Percentiles rank a stretch among this genome's conserved stretches.
phyloP scores from a whole-genome alignment of 768 basidiomycete genomes.

The Serendipita sp. region DNA sequence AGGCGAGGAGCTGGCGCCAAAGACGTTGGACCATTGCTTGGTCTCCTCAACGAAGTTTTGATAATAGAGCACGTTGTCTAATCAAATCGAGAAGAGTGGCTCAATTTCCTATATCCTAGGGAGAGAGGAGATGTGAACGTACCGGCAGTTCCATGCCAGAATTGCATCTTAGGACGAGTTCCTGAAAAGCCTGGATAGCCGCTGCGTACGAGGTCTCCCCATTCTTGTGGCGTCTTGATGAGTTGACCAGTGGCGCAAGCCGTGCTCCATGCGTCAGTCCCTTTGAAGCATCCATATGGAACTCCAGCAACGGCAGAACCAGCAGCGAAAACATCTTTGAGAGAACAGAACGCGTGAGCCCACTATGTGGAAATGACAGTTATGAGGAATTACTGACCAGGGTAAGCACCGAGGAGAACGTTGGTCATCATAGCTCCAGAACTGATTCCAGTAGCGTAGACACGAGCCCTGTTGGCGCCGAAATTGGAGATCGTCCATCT shows the following conservation, averaged over 20 bases:
- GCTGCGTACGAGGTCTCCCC: conserved; percentile 28
- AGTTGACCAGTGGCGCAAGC: conserved; percentile 20
- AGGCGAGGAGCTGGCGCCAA: conserved; percentile 28
- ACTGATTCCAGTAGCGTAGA: conserved; percentile 35
- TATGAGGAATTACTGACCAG: conserved; percentile 10
- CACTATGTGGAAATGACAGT: not conserved
- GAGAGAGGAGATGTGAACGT: too few species aligned
- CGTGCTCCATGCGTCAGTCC: too few species aligned
- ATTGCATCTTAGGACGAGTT: conserved; percentile 31
- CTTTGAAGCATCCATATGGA: too few species aligned
- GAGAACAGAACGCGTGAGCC: too few species aligned
- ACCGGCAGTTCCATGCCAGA: conserved; percentile 35
- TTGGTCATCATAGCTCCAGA: conserved; percentile 49
- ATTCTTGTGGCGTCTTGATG: conserved; percentile 30
- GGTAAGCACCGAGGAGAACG: conserved; percentile 37
- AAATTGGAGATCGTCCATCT: conserved; percentile 33
- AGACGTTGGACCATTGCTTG: conserved; percentile 42
- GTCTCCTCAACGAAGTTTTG: conserved; percentile 35
- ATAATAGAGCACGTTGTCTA: conserved; percentile 33
- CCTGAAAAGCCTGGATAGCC: conserved; percentile 40
- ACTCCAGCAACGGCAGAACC: too few species aligned
- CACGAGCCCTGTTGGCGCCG: conserved; percentile 28
- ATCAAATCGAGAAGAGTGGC: not conserved
- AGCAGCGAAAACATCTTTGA: too few species aligned
- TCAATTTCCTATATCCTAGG: not conserved